Evolutionary conservation across 495 filamentous ascomycete species (phyloP).

Genomic region (Hyaloscypha finlandica): DNA sequence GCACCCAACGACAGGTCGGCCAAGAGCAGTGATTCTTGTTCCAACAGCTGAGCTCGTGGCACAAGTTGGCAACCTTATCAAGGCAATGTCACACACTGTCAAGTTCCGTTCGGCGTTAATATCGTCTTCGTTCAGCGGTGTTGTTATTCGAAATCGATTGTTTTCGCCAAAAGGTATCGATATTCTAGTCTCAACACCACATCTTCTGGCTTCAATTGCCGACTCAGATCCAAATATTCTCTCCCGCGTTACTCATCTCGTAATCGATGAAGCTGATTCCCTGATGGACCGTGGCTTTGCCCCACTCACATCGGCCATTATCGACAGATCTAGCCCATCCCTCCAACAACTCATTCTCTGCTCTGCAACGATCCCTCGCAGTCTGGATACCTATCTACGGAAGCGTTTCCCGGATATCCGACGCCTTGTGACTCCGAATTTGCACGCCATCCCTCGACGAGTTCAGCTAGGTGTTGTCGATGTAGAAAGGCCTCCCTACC

Average conservation of each 20-base stretch:
- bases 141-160: slow-evolving; percentile 82
- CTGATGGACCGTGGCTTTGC: slow-evolving; percentile 90
- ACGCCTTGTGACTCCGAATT: slow-evolving; percentile 87
- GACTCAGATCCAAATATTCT: slow-evolving; percentile 86
- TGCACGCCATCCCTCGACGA: slow-evolving; percentile 92
- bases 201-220: slow-evolving; percentile 82
- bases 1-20: slow-evolving; percentile 72
- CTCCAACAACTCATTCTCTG: slow-evolving; percentile 90
- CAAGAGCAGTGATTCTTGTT: slow-evolving; percentile 83
- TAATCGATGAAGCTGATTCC: slow-evolving; percentile 94
- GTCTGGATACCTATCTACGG: slow-evolving; percentile 79
- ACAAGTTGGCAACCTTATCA: slow-evolving; percentile 79
- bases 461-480: slow-evolving; percentile 95
- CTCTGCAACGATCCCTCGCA: slow-evolving; percentile 91
- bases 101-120: slow-evolving; percentile 82
- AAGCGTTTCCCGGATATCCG: slow-evolving; percentile 78
- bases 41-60: slow-evolving; percentile 92
- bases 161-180: slow-evolving; percentile 84
- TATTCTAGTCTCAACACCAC: slow-evolving; percentile 83
- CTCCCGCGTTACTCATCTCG: slow-evolving; percentile 79
- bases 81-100: slow-evolving; percentile 75
- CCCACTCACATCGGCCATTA: slow-evolving; percentile 75
- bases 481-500: slow-evolving; percentile 84
- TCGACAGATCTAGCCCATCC: slow-evolving; percentile 74
- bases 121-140: slow-evolving; percentile 70